A percentile compares a stretch with the other conserved stretches of the same genome.
Evolutionary conservation across 345 rosid genomes (phyloP).

Genomic region (Gossypium anomalum): DNA sequence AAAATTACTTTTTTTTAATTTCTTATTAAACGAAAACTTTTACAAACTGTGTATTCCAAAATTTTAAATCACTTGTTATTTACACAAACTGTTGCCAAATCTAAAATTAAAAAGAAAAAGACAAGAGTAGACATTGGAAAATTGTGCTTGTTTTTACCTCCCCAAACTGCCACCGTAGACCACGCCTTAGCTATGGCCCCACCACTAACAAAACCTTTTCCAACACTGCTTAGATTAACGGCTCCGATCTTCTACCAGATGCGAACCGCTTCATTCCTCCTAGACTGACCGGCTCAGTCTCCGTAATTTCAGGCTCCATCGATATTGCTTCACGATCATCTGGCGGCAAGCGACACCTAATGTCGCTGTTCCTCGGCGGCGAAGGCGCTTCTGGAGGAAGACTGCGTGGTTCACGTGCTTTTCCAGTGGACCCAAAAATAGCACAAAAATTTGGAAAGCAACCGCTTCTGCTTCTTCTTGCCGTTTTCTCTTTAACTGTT

Average conservation of each 20-base stretch:
- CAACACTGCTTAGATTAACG: constrained; percentile 27
- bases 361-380: constrained; percentile 34
- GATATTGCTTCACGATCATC: constrained; percentile 27
- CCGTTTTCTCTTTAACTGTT: constrained; percentile 22
- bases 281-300: constrained; percentile 43
- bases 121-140: neutral
- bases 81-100: constrained; percentile 9
- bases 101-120: neutral
- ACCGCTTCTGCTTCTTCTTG: constrained; percentile 29
- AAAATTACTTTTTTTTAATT: neutral
- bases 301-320: constrained; percentile 22
- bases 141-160: constrained; percentile 5
- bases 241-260: constrained; percentile 57
- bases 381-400: constrained; percentile 16
- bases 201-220: neutral
- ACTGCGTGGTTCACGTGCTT: constrained; percentile 17
- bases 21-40: neutral
- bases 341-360: constrained; percentile 52
- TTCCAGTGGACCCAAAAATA: constrained; percentile 35
- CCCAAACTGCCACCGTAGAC: constrained; percentile 14
- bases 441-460: constrained; percentile 42
- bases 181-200: constrained; percentile 20
- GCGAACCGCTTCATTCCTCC: constrained; percentile 55
- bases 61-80: constrained; percentile 4
- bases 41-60: neutral